Evolutionary conservation across 1,139 yeast genomes (phyloP), one percentile per base, ranked within the genome.

Genomic region (Taphrina populina): DNA sequence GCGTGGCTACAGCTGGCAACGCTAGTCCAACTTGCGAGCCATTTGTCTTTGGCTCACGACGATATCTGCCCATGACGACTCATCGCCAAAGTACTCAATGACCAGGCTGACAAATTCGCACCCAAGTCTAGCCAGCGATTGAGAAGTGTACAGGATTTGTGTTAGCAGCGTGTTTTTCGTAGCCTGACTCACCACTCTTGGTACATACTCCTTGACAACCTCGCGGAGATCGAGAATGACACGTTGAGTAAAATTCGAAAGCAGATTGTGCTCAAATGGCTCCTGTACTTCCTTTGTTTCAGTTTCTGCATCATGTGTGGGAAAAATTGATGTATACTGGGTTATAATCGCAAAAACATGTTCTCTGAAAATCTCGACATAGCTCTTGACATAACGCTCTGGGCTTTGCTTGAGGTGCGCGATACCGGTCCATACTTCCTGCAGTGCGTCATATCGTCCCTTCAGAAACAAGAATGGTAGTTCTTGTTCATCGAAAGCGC

Each of bases 301-400:
- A 11, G 27, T 32, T 6, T 49, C 55, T 24, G 34, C 36, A 6
- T 59, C 64, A 17, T 51, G 59, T 32, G 51, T 46, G 3, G 77
- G 78, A 64, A 87, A 85, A 0, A 85, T 77, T 5, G 87, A 78
- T 57, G 76, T 75, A 66, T 77, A 84, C 7, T 83, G 80, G 43
- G 85, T 79, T 3, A 87, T 73, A 0, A 94, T 80, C 30, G 82
- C 84, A 67, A 83, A 85, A 11, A 86, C 80, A 63, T 81, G 83
- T 67, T 90, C 96, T 66, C 98, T 75, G 60, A 86, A 81, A 3
- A 86, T 80, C 67, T 92, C 97, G 44, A 88, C 77, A 64, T 79
- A 83, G 61, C 95, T 73, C 64, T 88, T 88, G 57, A 88, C 72
- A 65, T 83, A 86, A 59, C 83, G 80, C 60, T 84, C 83, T 26